Conservation (phyloP, 257 asterid genomes). For the Capsicum baccatum region DNA sequence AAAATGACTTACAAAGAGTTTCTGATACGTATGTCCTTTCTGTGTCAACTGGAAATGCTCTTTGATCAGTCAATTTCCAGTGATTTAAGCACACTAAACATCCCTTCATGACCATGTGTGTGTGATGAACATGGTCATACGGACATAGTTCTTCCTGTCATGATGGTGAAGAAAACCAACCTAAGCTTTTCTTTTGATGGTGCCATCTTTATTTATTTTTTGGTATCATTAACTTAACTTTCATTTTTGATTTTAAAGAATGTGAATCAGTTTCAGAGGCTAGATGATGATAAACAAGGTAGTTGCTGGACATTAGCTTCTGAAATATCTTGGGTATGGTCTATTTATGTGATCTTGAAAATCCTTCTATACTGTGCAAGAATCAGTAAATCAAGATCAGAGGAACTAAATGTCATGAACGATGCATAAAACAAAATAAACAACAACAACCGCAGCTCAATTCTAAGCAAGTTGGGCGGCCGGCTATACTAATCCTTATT, state of each 20-base stretch:
- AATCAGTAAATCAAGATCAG: not conserved
- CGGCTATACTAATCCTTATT: not conserved
- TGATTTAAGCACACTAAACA: not conserved
- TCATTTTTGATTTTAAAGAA: not conserved
- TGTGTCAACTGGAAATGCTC: not conserved
- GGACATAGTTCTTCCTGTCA: conserved; percentile 6
- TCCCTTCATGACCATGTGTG: not conserved
- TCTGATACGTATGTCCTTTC: not conserved
- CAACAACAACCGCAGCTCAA: not conserved
- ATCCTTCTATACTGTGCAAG: not conserved
- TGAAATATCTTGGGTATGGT: not conserved
- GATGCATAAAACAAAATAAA: not conserved
- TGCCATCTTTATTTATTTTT: not conserved
- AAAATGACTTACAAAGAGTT: not conserved
- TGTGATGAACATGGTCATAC: not conserved
- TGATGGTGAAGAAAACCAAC: not conserved
- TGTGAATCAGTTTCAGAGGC: not conserved
- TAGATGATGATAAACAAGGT: not conserved
- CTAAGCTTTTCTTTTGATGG: not conserved
- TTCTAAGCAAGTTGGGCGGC: not conserved
- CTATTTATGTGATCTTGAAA: not conserved
- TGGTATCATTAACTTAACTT: not conserved
- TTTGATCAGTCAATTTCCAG: not conserved
- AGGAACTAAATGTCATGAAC: not conserved
- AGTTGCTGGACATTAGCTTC: not conserved